Percentiles rank a stretch among this genome's conserved stretches.
Evolutionary conservation across 345 rosid genomes (phyloP).

Genomic region (Syzygium jambos): DNA sequence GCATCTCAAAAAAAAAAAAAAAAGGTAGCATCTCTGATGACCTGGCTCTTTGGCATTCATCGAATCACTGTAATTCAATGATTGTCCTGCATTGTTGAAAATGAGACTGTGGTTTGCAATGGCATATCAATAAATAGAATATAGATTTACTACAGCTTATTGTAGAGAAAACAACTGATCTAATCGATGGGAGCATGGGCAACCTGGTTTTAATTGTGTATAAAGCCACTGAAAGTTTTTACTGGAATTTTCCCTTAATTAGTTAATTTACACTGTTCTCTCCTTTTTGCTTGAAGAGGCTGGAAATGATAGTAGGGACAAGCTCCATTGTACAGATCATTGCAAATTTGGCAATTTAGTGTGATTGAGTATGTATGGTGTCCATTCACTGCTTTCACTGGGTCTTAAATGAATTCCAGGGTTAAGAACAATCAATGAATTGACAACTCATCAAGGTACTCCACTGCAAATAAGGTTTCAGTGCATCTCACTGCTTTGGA

Average conservation of each 20-base stretch:
- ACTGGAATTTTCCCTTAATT: background rate
- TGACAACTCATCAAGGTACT: background rate
- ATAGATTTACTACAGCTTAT: background rate
- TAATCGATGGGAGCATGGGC: background rate
- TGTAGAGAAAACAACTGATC: background rate
- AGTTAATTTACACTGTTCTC: background rate
- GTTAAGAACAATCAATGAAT: background rate
- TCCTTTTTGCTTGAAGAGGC: background rate
- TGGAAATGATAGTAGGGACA: background rate
- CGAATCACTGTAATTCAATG: background rate
- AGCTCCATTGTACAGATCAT: background rate
- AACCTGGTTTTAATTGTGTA: background rate
- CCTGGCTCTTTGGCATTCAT: background rate
- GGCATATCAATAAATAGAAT: background rate
- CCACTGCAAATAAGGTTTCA: background rate
- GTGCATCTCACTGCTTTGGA: background rate
- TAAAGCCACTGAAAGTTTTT: background rate
- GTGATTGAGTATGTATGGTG: background rate
- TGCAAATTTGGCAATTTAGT: background rate
- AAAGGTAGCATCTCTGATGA: background rate
- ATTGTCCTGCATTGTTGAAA: background rate
- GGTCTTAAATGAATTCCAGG: background rate
- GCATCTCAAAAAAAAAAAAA: too few relatives aligned
- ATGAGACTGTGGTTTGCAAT: background rate
- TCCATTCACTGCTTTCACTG: background rate